A percentile compares a stretch with the other conserved stretches of the same genome.
Evolutionary conservation across 352 stramenopile species (phyloP).

Genomic region (Nannochloropsis limnetica): DNA sequence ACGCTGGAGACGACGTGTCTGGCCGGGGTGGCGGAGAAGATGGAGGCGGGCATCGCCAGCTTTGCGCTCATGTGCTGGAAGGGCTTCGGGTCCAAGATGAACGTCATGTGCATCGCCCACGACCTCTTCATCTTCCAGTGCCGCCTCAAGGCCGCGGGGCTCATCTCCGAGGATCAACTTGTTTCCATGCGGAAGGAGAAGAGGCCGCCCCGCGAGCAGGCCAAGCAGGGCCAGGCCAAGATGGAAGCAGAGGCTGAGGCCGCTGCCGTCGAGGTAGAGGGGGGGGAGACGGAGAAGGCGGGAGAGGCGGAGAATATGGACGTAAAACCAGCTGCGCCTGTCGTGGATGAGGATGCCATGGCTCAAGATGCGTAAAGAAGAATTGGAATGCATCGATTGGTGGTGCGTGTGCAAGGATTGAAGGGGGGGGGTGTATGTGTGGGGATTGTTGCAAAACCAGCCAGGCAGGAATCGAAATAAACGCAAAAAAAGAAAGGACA

Average conservation of each 20-base stretch:
- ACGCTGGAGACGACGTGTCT: not conserved
- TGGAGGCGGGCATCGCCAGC: conserved; percentile 24
- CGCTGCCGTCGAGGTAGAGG: not conserved
- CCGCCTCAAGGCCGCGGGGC: conserved; percentile 29
- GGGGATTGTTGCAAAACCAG: not conserved
- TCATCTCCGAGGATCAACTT: not conserved
- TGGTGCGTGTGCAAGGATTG: not conserved
- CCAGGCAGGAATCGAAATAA: not conserved
- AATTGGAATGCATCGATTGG: not conserved
- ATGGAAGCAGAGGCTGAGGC: not conserved
- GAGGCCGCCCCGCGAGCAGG: not conserved
- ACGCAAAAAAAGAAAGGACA: not conserved
- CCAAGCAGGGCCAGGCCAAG: not conserved
- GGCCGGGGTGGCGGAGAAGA: conserved; percentile 1
- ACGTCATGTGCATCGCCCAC: conserved; percentile 24
- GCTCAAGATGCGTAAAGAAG: not conserved
- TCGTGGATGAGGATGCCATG: not conserved
- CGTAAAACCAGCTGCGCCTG: not conserved
- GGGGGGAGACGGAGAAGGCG: not conserved
- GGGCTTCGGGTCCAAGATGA: conserved; percentile 31
- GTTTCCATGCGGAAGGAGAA: not conserved
- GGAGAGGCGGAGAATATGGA: not conserved
- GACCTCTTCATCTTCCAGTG: conserved; percentile 34
- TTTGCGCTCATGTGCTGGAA: conserved; percentile 27
- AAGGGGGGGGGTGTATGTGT: too few species aligned